Base-by-base conservation (phyloP, 352 stramenopile genomes). In the Globisporangium cystogenes region DNA sequence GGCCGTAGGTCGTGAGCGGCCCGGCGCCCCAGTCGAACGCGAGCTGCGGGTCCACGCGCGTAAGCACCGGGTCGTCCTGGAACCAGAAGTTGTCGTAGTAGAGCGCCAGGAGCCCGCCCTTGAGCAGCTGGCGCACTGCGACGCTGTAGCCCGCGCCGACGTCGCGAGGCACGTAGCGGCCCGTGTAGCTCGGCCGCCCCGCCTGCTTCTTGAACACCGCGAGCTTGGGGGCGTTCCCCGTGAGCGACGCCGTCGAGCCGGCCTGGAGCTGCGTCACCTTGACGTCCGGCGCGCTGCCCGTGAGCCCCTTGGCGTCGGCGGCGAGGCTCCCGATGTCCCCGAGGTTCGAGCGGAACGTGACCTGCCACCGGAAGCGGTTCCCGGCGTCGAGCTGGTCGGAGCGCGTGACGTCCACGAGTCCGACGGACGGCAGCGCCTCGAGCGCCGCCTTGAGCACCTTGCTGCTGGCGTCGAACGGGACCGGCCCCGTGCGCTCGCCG, bases 71-170 rank as follows among this genome's bases (percentile, higher is more conserved):
- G 6, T 77, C 70, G 42, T 96, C 95, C 55, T 97, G 78, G 16
- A 99, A 67, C 94, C 95, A 99, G 61, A 92, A 96, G 58, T 99
- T 98, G 57, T 98, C 95, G 57, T 93, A 99, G 64, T 98, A 99
- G 4, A 90, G 69, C 0, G 78, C 93, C 10, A 71, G 62, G 8
- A 99, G 64, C 16, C 96, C 96, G 16, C 96, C 95, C 20, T 66
- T 74, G n/a, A 86, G 53, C 11, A 99, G 74, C 53, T 99, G 91
- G 20, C 84, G 74, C 26, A 99, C 91, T 6, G 87, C 77, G 7
- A 98, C 76, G 14, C 86, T 83, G 56, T 98, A 98, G 33, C 51
- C 62, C 0, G 87, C 82, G 41, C 81, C 77, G 8, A 63, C 57
- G 20, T 63, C 55, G 16, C 60, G 61, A 2, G 95, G 92, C 20